Evolutionary conservation across 176 grass and related monocot species (phyloP), one percentile per base, ranked within the genome.

Genomic region (Aegilops longissima): DNA sequence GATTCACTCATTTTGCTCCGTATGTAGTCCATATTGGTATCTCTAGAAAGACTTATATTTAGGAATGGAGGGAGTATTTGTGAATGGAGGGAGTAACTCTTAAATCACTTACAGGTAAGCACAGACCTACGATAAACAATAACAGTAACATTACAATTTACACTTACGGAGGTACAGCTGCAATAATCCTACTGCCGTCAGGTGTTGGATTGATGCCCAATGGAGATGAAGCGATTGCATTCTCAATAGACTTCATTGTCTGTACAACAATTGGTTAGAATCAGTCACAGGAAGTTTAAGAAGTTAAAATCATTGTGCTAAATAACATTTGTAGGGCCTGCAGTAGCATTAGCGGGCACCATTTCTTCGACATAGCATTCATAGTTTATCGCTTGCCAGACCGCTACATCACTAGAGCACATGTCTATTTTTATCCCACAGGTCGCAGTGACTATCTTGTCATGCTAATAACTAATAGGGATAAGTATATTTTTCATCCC

Each of bases 171-270:
- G 97, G 94, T 38, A 99, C 90, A 82, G 85, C 54, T 83, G 90
- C 92, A 90, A 99, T 91, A 84, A 96, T 68, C 52, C 97, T 83
- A 73, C 93, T 95, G 42, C 94, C 92, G 52, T 99, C 97, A 34
- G 91, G 79, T 42, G 63, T 88, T 31, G 97, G 97, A 91, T 99
- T 99, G 69, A 99, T 92, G 69, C 97, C 88, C 85, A 98, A 81
- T 9, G 97, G 97, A 84, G 97, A 98, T 38, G 97, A 87, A 34
- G 87, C 70, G 35, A 98, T 94, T 18, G 92, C 97, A 45, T 88
- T 78, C 92, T 98, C 97, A 38, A 98, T 86, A 67, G 92, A 86
- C 83, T 98, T 98, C 79, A 98, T 63, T 79, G 90, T 84, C 97
- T 98, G 87, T 56, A 64, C 27, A 87, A 38, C 33, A 82, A 70